Evolutionary conservation across 2,329 filamentous ascomycete genomes (phyloP).

Genomic region (Fusarium anguioides): DNA sequence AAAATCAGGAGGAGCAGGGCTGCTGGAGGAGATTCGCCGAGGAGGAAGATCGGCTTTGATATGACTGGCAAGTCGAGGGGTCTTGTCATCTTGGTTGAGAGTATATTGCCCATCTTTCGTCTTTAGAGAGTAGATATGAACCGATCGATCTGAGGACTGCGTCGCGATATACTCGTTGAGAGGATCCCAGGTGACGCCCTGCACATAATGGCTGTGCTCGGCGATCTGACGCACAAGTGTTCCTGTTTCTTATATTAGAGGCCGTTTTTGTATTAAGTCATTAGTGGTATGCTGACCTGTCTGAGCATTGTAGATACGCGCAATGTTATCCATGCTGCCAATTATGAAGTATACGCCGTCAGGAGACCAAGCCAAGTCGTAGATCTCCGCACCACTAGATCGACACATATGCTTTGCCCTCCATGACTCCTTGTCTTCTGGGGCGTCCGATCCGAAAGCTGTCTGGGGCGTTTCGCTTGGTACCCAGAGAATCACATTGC

Average conservation of each 20-base stretch:
- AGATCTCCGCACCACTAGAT: constrained; percentile 94
- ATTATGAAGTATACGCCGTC: constrained; percentile 97
- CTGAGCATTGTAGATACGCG: constrained; percentile 93
- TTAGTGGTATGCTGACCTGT: constrained; percentile 70
- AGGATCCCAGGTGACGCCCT: constrained; percentile 98
- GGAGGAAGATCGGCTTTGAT: constrained; percentile 89
- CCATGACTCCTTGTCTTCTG: constrained; percentile 97
- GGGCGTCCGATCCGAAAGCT: constrained; percentile 81
- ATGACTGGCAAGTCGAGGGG: constrained; percentile 83
- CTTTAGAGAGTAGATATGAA: constrained; percentile 96
- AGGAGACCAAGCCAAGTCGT: constrained; percentile 99
- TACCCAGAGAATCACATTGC: constrained; percentile 96
- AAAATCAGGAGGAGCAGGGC: constrained; percentile 89
- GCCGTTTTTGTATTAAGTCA: not conserved
- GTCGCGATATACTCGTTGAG: constrained; percentile 98
- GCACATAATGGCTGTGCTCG: constrained; percentile 97
- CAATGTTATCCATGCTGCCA: constrained; percentile 99
- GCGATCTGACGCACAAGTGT: constrained; percentile 89
- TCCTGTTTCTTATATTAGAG: constrained; percentile 50
- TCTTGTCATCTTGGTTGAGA: constrained; percentile 72
- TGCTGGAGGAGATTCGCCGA: constrained; percentile 88
- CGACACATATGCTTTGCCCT: constrained; percentile 97
- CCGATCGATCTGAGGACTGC: constrained; percentile 96
- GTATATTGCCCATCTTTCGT: constrained; percentile 97
- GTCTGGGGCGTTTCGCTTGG: constrained; percentile 80